phyloP scores from a whole-genome alignment of 371 early-diverging fungal species.

The Thermomucor indicae-seudaticae region DNA sequence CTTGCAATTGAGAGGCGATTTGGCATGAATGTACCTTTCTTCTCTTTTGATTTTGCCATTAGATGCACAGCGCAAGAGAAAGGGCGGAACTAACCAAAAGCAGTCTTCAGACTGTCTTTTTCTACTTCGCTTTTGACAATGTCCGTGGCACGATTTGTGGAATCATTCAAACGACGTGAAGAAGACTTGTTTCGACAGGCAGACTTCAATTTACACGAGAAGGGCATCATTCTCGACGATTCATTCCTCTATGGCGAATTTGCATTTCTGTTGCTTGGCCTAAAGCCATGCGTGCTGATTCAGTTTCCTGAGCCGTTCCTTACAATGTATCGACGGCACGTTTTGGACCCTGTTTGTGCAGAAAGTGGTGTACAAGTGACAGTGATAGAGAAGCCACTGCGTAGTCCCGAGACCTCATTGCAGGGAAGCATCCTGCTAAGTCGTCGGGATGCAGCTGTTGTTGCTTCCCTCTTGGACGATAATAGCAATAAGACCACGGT shows the following conservation, averaged over 20 bases:
- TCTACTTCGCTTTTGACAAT: too few species aligned
- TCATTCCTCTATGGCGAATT: conserved; percentile 57
- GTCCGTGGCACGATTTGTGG: too few species aligned
- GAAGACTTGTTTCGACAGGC: too few species aligned
- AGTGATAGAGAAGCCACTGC: background rate
- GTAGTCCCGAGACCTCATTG: conserved; percentile 10
- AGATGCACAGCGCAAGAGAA: too few species aligned
- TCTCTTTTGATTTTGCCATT: too few species aligned
- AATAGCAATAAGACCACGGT: background rate
- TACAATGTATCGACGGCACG: conserved; percentile 21
- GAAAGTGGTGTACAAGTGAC: too few species aligned
- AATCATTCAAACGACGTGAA: too few species aligned
- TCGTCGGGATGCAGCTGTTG: background rate
- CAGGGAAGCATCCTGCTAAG: conserved; percentile 12
- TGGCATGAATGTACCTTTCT: too few species aligned
- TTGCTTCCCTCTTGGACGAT: background rate
- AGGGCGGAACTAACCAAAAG: too few species aligned
- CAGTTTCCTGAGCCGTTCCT: conserved; percentile 38
- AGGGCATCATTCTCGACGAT: conserved; percentile 16
- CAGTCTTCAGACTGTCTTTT: too few species aligned
- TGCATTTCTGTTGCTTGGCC: conserved; percentile 50
- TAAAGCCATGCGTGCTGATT: conserved; percentile 56
- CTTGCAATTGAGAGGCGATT: too few species aligned
- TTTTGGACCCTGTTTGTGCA: conserved; percentile 30
- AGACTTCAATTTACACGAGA: too few species aligned